Conservation (phyloP, 148 eudicot species). For the Cornus controversa region DNA sequence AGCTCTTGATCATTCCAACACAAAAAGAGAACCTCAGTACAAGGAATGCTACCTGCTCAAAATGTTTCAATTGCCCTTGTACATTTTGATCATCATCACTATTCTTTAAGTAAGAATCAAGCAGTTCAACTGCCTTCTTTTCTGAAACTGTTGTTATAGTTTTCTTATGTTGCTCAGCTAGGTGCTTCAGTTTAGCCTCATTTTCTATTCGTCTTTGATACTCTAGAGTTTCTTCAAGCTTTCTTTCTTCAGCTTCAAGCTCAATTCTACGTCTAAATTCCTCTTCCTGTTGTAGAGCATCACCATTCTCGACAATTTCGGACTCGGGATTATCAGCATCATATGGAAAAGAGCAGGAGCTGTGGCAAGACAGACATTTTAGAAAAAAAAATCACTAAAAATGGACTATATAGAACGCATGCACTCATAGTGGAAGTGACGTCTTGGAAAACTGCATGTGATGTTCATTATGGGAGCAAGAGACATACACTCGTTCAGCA, state of each 20-base stretch:
- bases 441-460: background rate
- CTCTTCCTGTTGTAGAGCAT: slow-evolving; percentile 54
- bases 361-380: slow-evolving; percentile 36
- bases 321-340: slow-evolving; percentile 44
- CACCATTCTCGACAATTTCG: slow-evolving; percentile 37
- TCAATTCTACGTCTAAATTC: slow-evolving; percentile 54
- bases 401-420: slow-evolving; percentile 14
- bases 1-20: background rate
- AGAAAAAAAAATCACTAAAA: slow-evolving; percentile 1
- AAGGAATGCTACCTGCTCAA: slow-evolving; percentile 39
- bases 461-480: background rate
- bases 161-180: slow-evolving; percentile 66
- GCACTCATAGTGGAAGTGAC: background rate
- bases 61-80: slow-evolving; percentile 19
- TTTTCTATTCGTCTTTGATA: slow-evolving; percentile 78
- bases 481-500: slow-evolving; percentile 48
- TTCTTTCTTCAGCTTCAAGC: slow-evolving; percentile 92
- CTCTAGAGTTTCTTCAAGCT: slow-evolving; percentile 96
- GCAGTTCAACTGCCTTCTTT: slow-evolving; percentile 15
- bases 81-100: slow-evolving; percentile 18
- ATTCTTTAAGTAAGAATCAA: slow-evolving; percentile 20
- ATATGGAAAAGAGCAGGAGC: slow-evolving; percentile 41
- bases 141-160: slow-evolving; percentile 26
- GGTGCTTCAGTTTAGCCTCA: slow-evolving; percentile 92
- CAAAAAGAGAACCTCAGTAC: background rate